Conservation (phyloP, 2,329 filamentous ascomycete species). For the Fusarium coffeatum region DNA sequence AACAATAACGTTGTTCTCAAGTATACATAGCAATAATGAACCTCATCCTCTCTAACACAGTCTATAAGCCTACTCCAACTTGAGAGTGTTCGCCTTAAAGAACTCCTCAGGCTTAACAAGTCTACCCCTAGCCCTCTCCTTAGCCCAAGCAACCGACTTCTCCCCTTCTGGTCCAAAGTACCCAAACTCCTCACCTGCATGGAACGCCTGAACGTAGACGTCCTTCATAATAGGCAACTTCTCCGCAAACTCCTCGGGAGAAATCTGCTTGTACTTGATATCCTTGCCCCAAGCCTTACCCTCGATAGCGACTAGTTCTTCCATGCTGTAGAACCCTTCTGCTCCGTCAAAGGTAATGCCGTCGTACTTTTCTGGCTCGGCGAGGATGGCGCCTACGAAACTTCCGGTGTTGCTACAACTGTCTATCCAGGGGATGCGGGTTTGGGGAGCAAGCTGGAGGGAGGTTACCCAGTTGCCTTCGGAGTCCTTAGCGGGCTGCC, state of each 20-base stretch:
- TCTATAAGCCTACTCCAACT: conserved; percentile 5
- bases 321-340: conserved; percentile 51
- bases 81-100: conserved; percentile 29
- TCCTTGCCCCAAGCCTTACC: conserved; percentile 54
- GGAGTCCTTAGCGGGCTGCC: conserved; percentile 46
- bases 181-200: conserved; percentile 35
- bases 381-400: conserved; percentile 55
- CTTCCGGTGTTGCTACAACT: conserved; percentile 58
- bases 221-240: conserved; percentile 23
- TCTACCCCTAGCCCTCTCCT: conserved; percentile 33
- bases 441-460: conserved; percentile 37
- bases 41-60: too few species aligned
- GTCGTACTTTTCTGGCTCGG: conserved; percentile 56
- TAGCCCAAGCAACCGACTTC: conserved; percentile 38
- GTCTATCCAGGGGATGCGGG: conserved; percentile 58
- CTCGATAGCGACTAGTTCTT: conserved; percentile 55
- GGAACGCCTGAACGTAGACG: conserved; percentile 15
- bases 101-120: conserved; percentile 41
- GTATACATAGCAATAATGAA: not conserved
- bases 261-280: conserved; percentile 40
- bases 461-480: conserved; percentile 48
- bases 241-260: conserved; percentile 34
- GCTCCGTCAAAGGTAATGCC: conserved; percentile 60
- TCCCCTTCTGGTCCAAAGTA: conserved; percentile 39
- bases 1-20: not conserved